Base-by-base conservation (phyloP, 257 asterid species). In the Handroanthus guayacan region DNA sequence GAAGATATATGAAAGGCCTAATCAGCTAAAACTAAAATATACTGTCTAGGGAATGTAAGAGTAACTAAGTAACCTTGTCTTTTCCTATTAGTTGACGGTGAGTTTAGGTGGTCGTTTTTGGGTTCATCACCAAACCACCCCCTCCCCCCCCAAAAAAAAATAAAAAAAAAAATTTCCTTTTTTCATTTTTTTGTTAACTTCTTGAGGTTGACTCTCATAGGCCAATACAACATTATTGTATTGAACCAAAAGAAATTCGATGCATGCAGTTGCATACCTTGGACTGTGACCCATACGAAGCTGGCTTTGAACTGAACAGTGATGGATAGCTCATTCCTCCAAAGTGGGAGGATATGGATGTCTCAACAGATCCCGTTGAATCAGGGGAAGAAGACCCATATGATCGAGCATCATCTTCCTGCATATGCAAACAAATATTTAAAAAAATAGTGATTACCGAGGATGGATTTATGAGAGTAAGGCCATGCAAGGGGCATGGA, bases 261-360 rank as follows among this genome's bases (percentile, higher is more conserved):
- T 43, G 34, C 70, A 76, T 66, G 61, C 67, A 56, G 48, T 63
- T 48, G 17, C 83, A 51, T 82, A 92, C 97, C 94, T 87, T 84
- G 75, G 93, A 34, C 77, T 88, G 92, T 20, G 99, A 77, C 69
- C 87, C 91, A 78, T 80, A 54, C 67, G 84, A 56, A 60, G 99
- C 88, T 57, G 98, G 93, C 81, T 95, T 95, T 78, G 99, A 95
- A 79, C 97, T 91, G 91, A 95, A 95, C 83, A 95, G 85, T 52
- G 99, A 95, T 25, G 99, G 99, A 77, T 95, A 95, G 79, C 81
- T 95, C 98, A 93, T 87, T 90, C 97, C 97, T 69, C 98, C 97
- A 80, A 93, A 95, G 87, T 90, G 97, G 52, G 99, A 95, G 72
- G 99, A 91, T 82, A 95, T 91, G 67, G 99, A 95, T 70, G 99